These are phyloP conservation scores for Sarcomyxa edulis DNA, from an alignment of 768 basidiomycete genomes.

Conservation along the genomic window DNA sequence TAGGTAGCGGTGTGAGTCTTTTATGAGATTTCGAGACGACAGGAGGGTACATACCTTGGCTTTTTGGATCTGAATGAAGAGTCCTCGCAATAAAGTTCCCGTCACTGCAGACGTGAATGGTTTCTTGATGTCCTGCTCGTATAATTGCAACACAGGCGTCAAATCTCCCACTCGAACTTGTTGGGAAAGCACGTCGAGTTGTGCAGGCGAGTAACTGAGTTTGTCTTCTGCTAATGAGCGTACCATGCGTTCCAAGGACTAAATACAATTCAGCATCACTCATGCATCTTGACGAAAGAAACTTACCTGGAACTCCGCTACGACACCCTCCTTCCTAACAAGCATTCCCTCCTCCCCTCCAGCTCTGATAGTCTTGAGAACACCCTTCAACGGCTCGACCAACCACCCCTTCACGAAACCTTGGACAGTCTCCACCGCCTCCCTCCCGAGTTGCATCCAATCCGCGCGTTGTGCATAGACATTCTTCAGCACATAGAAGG, in stretches of 20 bases:
- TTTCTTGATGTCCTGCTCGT: conserved; percentile 88
- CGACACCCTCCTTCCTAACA: conserved; percentile 75
- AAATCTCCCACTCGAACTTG: conserved; percentile 78
- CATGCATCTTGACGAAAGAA: not conserved
- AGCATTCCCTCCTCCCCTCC: conserved; percentile 75
- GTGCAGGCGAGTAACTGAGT: conserved; percentile 54
- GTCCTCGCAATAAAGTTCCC: conserved; percentile 76
- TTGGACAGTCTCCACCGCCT: conserved; percentile 58
- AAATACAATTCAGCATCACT: conserved; percentile 2
- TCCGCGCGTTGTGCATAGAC: conserved; percentile 57
- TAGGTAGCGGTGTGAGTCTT: conserved; percentile 2
- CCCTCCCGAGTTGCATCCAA: conserved; percentile 48
- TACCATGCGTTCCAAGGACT: conserved; percentile 94
- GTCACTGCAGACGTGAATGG: conserved; percentile 76
- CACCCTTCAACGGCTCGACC: conserved; percentile 77
- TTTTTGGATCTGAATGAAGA: conserved; percentile 93
- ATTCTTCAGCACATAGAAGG: conserved; percentile 42
- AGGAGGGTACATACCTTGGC: conserved; percentile 57
- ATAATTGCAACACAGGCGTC: conserved; percentile 79
- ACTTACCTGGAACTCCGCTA: conserved; percentile 78
- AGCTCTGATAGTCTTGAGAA: conserved; percentile 77
- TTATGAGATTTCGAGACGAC: not conserved
- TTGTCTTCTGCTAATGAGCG: conserved; percentile 80
- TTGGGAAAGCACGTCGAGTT: conserved; percentile 59
- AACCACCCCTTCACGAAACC: conserved; percentile 84